Percentiles rank a stretch among this genome's conserved stretches.
Conservation (phyloP, 2,329 filamentous ascomycete species). For the Pyrenophora teres region DNA sequence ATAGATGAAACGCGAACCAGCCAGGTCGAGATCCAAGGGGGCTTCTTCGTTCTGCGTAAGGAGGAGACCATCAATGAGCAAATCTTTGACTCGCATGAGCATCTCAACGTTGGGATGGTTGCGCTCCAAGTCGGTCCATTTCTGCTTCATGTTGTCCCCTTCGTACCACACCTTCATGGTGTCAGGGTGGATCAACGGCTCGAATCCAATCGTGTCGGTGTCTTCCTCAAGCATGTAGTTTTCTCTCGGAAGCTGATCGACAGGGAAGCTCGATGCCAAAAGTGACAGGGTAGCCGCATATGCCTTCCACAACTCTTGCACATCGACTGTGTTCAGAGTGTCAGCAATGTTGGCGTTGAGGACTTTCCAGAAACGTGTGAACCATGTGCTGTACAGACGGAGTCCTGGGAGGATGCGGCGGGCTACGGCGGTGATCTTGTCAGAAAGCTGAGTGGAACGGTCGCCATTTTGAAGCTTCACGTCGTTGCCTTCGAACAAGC, state of each 20-base stretch:
- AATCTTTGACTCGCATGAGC: slow-evolving; percentile 67
- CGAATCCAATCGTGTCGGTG: slow-evolving; percentile 67
- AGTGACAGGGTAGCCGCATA: slow-evolving; percentile 67
- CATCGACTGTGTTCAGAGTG: slow-evolving; percentile 60
- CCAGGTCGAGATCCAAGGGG: slow-evolving; percentile 54
- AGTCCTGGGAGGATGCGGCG: slow-evolving; percentile 66
- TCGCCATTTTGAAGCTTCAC: slow-evolving; percentile 50
- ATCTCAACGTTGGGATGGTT: slow-evolving; percentile 66
- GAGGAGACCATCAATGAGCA: slow-evolving; percentile 65
- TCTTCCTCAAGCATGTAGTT: slow-evolving; percentile 72
- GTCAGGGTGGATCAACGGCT: slow-evolving; percentile 59
- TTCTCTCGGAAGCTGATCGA: slow-evolving; percentile 59
- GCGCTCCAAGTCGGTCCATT: slow-evolving; percentile 59
- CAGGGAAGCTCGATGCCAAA: slow-evolving; percentile 63
- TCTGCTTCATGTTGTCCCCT: slow-evolving; percentile 55
- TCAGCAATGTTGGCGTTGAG: slow-evolving; percentile 61
- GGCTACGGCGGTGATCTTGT: slow-evolving; percentile 63
- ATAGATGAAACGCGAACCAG: slow-evolving; percentile 58
- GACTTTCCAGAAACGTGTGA: slow-evolving; percentile 60
- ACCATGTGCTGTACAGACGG: slow-evolving; percentile 71
- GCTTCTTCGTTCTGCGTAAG: slow-evolving; percentile 59
- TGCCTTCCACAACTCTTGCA: slow-evolving; percentile 67
- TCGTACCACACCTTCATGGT: slow-evolving; percentile 59
- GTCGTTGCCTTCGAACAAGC: slow-evolving; percentile 54
- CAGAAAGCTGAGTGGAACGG: slow-evolving; percentile 45